Percentiles rank a stretch among this genome's conserved stretches.
Evolutionary conservation across 192 early-diverging fungal species (phyloP).

Genomic region (Podila epigama): DNA sequence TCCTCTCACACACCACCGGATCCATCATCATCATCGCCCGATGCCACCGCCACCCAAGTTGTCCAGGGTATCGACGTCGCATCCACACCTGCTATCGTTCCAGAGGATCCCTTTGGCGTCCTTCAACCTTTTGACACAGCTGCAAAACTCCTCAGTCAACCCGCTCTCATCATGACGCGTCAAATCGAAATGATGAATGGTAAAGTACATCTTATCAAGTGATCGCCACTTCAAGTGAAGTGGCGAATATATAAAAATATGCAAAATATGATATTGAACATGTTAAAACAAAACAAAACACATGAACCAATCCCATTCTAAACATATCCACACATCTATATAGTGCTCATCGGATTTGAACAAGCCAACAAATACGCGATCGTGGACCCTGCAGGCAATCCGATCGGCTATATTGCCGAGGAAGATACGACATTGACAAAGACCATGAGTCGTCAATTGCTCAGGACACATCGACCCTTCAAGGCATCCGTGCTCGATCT

Average conservation of each 20-base stretch:
- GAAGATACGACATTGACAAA: conserved; percentile 67
- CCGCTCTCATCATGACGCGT: conserved; percentile 70
- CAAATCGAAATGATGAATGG: conserved; percentile 89
- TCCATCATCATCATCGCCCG: background rate
- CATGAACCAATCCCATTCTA: no score
- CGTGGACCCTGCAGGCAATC: conserved; percentile 65
- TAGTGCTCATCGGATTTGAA: conserved; percentile 69
- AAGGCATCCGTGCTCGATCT: conserved; percentile 76
- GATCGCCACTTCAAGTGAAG: background rate
- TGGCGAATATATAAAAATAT: background rate
- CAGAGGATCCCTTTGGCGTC: conserved; percentile 44
- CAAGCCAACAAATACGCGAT: conserved; percentile 90
- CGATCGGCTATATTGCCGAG: conserved; percentile 87
- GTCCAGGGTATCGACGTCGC: conserved; percentile 38
- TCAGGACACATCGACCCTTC: conserved; percentile 78
- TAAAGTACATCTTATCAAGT: background rate
- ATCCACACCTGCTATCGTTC: conserved; percentile 35
- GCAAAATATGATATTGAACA: background rate
- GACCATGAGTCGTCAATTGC: conserved; percentile 72
- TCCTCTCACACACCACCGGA: background rate
- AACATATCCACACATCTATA: background rate
- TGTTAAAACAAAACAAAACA: no score
- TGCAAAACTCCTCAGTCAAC: conserved; percentile 54
- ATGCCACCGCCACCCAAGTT: background rate
- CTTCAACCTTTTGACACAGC: conserved; percentile 36